Base-by-base conservation (phyloP, 495 filamentous ascomycete genomes). In the Annulohypoxylon maeteangense region DNA sequence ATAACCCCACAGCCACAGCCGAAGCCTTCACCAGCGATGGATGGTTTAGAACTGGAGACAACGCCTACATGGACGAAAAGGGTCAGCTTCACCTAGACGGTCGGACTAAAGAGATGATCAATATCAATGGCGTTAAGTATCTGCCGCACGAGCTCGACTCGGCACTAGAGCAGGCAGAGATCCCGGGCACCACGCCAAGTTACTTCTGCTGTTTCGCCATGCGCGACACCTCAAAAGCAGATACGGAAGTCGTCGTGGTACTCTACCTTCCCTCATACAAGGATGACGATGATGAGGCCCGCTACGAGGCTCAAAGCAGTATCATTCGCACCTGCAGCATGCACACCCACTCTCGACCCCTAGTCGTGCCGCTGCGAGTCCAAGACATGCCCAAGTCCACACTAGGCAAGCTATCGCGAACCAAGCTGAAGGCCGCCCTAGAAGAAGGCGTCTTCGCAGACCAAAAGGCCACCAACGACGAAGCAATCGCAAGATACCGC, bases 41-140 rank as follows among this genome's bases (percentile, higher is more conserved):
- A 2, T 93, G 88, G 85, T 91, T 92, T 78, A 84, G 85, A 44
- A 92, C 90, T 1, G 90, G 90, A 0, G 91, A 92, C 65, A 79
- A 82, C 29, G 89, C 68, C 4, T 77, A 78, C 34, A 62, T 87
- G 14, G 86, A 87, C 72, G 50, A 58, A 7, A 74, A 84, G 7
- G 86, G 85, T 20, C 84, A 87, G 56, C 78, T 89, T 23, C 79
- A 81, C 65, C 79, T 90, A 36, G 84, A 81, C 12, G 87, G 88
- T 12, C 81, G 87, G 22, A 81, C 81, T 66, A 89, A 89, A 75
- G 88, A 89, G 59, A 77, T 88, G 20, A 85, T 90, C 73, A 89
- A 78, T 56, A 81, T 88, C 74, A 88, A 88, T 59, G 84, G 85
- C 0, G 78, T 87, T 55, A 88, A 87, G 6, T 78, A 81, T 51